phyloP scores from a whole-genome alignment of 768 basidiomycete species.

The Naganishia randhawae region DNA sequence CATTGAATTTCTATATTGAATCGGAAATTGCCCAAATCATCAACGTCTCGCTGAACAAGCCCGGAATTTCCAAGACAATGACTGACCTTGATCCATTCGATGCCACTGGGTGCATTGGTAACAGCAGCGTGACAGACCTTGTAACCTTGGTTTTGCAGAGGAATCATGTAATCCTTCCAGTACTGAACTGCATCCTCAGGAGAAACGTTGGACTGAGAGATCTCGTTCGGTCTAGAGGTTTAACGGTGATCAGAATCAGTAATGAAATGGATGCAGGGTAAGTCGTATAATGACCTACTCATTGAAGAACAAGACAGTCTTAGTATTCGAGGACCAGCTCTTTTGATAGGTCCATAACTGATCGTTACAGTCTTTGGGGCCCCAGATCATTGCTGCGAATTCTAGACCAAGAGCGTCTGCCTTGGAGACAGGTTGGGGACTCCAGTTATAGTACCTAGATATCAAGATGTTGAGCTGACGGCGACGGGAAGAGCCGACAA shows the following conservation, averaged over 20 bases:
- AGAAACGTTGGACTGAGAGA: conserved; percentile 61
- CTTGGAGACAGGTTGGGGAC: conserved; percentile 54
- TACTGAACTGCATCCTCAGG: conserved; percentile 57
- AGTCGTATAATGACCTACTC: conserved; percentile 58
- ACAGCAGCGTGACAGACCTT: conserved; percentile 63
- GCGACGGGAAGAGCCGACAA: neutral
- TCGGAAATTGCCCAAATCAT: neutral
- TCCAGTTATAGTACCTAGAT: conserved; percentile 55
- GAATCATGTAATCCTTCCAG: conserved; percentile 64
- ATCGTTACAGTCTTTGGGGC: conserved; percentile 55
- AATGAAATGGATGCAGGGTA: neutral
- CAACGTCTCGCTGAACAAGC: too few species aligned
- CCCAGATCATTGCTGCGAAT: conserved; percentile 70
- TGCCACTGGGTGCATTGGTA: conserved; percentile 61
- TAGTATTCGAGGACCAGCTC: conserved; percentile 56
- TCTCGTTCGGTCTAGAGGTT: conserved; percentile 62
- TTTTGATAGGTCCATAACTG: conserved; percentile 56
- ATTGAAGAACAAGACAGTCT: conserved; percentile 62
- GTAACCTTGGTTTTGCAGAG: conserved; percentile 61
- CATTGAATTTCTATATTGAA: conserved; percentile 3
- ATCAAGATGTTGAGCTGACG: neutral
- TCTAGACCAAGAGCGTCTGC: conserved; percentile 56
- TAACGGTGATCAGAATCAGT: neutral
- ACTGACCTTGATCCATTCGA: conserved; percentile 60
- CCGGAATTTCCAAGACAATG: conserved; percentile 54